These are phyloP conservation scores for Pseudogymnoascus sp. DNA, from an alignment of 2,329 filamentous ascomycete genomes.

Conservation along the genomic window DNA sequence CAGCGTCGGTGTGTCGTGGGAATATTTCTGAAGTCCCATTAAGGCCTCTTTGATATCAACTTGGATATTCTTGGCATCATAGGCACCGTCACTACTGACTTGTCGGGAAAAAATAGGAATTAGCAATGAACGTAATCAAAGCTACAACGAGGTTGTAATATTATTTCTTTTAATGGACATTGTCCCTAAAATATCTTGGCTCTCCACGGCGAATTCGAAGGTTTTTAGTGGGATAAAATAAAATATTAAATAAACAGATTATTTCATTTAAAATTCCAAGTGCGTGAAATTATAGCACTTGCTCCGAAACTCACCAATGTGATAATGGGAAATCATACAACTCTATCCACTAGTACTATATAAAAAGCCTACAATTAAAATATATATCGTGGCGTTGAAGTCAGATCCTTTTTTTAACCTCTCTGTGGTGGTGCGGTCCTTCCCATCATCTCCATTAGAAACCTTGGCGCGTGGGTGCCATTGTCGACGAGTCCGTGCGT, in stretches of 20 bases:
- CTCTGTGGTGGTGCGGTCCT: neutral
- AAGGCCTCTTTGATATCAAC: neutral
- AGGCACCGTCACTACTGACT: neutral
- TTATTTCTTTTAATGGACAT: neutral
- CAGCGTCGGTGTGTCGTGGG: neutral
- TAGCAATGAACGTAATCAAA: neutral
- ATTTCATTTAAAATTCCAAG: neutral
- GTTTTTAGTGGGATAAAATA: neutral
- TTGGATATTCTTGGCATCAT: neutral
- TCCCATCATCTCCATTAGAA: neutral
- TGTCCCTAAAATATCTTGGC: no score
- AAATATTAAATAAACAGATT: neutral
- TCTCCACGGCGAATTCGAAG: neutral
- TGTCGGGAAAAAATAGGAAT: neutral
- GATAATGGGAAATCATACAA: neutral
- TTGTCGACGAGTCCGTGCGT: constrained; percentile 4
- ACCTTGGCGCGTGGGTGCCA: constrained; percentile 1
- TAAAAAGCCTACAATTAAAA: neutral
- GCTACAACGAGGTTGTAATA: neutral
- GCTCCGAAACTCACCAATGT: neutral
- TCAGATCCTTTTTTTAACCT: neutral
- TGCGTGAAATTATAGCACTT: neutral
- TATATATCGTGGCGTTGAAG: neutral
- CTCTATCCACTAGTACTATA: neutral
- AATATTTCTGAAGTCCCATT: neutral